A percentile compares a stretch with the other conserved stretches of the same genome.
Evolutionary conservation across 441 rosid species (phyloP).

Genomic region (Gossypium schwendimanii): DNA sequence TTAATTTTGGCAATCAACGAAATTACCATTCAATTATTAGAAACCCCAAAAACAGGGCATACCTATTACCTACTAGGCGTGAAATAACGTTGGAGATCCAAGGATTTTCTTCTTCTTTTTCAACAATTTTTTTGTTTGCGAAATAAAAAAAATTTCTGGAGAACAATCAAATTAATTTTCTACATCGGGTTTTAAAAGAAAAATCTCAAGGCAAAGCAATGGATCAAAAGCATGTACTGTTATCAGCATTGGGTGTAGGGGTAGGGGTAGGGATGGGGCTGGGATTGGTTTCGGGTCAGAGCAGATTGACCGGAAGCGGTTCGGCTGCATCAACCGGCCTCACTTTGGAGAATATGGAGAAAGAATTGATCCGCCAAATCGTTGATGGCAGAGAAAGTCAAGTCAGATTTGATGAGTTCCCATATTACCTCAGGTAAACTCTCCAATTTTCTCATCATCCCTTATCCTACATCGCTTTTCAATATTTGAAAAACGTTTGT

Average conservation of each 20-base stretch:
- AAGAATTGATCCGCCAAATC: constrained; percentile 43
- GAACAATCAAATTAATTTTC: background rate
- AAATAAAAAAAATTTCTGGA: background rate
- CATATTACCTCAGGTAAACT: constrained; percentile 56
- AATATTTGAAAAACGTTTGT: too few relatives aligned
- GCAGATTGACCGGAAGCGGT: constrained; percentile 38
- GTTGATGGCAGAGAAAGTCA: constrained; percentile 58
- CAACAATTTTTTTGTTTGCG: background rate
- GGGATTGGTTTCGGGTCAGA: constrained; percentile 50
- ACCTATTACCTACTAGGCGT: background rate
- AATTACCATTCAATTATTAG: background rate
- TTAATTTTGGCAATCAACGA: background rate
- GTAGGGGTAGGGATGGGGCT: constrained; percentile 58
- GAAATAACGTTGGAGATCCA: background rate
- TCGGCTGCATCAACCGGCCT: constrained; percentile 12
- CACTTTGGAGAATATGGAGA: constrained; percentile 42
- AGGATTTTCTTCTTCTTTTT: background rate
- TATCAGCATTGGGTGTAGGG: constrained; percentile 61
- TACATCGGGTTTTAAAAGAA: background rate
- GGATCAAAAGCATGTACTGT: constrained; percentile 49
- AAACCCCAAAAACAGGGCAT: background rate
- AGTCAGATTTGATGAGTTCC: constrained; percentile 59
- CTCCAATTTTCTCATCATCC: background rate
- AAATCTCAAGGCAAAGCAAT: constrained; percentile 15
- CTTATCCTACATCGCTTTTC: background rate